phyloP scores from a whole-genome alignment of 1,284 basidiomycete genomes.

The Melampsora larici-populina region DNA sequence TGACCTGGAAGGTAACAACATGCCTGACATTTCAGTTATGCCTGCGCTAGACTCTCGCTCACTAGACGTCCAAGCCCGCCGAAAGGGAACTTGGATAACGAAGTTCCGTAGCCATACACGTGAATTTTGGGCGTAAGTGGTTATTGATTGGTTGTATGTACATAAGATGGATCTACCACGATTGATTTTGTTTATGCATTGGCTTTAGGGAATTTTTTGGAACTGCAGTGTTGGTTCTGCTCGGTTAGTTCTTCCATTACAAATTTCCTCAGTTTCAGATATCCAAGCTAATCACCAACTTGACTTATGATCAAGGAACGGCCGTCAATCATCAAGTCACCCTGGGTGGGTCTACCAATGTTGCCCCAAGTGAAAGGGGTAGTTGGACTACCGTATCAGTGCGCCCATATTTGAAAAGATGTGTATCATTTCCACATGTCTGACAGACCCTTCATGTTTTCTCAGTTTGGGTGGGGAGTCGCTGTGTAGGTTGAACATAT shows the following conservation, averaged over 20 bases:
- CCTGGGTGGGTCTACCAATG: conserved; percentile 27
- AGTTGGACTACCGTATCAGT: conserved; percentile 27
- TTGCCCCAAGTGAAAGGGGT: conserved; percentile 11
- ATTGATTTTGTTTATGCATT: background rate
- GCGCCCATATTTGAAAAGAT: background rate
- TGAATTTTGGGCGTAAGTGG: conserved; percentile 2
- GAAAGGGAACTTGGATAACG: background rate
- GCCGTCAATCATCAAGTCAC: conserved; percentile 39
- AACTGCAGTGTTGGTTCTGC: conserved; percentile 31
- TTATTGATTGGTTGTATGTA: no score
- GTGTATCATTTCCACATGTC: background rate
- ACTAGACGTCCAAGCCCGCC: background rate
- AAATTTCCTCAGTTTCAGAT: background rate
- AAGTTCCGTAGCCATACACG: background rate
- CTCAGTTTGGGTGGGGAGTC: conserved; percentile 37
- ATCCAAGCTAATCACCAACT: background rate
- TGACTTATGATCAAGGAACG: conserved; percentile 12
- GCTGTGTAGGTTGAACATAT: conserved; percentile 16
- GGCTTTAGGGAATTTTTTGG: conserved; percentile 33
- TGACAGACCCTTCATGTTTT: background rate
- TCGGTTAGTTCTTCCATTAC: conserved; percentile 9
- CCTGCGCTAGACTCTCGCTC: background rate
- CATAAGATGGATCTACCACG: no score
- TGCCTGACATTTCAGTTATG: background rate
- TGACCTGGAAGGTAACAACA: background rate